Evolutionary conservation across 108 stramenopile species (phyloP), one percentile per base, ranked within the genome.

Genomic region (Aurantiochytrium sp.): DNA sequence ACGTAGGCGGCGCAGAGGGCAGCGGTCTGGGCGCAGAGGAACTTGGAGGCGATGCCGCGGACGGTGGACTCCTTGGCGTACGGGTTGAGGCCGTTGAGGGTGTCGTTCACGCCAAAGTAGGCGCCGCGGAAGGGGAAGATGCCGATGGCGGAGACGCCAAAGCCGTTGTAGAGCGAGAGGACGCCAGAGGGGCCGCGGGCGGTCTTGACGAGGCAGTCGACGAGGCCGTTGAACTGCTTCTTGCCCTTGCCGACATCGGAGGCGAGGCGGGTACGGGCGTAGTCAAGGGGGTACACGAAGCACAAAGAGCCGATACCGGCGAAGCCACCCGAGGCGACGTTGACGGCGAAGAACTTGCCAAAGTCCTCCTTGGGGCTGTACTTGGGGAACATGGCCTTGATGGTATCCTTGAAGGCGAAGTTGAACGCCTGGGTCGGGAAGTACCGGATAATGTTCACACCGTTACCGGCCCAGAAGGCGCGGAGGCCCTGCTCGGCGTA

Each of bases 361-460:
- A 98, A 98, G 90, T 98, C 95, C 6, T 90, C 96, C 94, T 97
- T 97, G 93, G 96, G 96, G 95, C 96, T 95, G 85, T 95, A 97
- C 93, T 95, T 54, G 4, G 42, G 96, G 95, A 99, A 98, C 59
- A 98, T 55, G 24, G 91, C 92, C 96, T 98, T 98, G 96, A 98
- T 96, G 69, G 92, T 88, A 88, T 99, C 97, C 96, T 97, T 97
- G 93, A 99, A 97, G 92, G 98, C 96, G 91, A 99, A 98, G 96
- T 98, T 99, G 93, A 98, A 97, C 48, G 97, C 98, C 93, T 99
- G 98, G 68, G 97, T 97, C 55, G 99, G 99, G 93, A 99, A 97
- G 90, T 98, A 98, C 89, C 98, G 96, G 92, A 98, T 95, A 73
- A 99, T 96, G 94, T 98, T 99, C 91, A 97, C 97, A 88, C 95